Evolutionary conservation across 1,284 basidiomycete species (phyloP).

Genomic region (Retiboletus flavoniger): DNA sequence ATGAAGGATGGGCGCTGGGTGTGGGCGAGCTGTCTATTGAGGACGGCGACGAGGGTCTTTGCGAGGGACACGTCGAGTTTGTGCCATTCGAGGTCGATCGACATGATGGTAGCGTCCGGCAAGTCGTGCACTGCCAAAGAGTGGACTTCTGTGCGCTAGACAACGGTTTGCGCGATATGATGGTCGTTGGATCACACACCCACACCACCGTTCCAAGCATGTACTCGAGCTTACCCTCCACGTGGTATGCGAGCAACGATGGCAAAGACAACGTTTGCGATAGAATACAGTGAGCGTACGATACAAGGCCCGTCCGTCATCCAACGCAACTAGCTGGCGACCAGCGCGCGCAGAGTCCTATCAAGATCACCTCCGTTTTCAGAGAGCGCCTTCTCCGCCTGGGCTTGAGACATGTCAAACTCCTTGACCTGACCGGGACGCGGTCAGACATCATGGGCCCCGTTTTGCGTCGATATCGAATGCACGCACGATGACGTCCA

Average conservation of each 20-base stretch:
- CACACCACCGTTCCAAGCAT: neutral
- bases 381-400: slow-evolving; percentile 46
- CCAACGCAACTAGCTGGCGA: slow-evolving; percentile 17
- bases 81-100: slow-evolving; percentile 78
- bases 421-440: slow-evolving; percentile 42
- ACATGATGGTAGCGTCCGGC: slow-evolving; percentile 44
- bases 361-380: slow-evolving; percentile 33
- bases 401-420: slow-evolving; percentile 44
- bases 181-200: no score
- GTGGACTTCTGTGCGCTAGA: no score
- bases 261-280: neutral
- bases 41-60: slow-evolving; percentile 65
- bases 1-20: slow-evolving; percentile 87
- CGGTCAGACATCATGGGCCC: neutral
- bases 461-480: neutral
- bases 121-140: no score
- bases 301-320: neutral
- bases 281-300: slow-evolving; percentile 1
- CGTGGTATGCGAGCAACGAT: neutral
- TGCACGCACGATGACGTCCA: slow-evolving; percentile 47
- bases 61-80: slow-evolving; percentile 73
- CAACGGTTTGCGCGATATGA: no score
- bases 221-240: neutral
- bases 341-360: slow-evolving; percentile 27
- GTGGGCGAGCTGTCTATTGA: slow-evolving; percentile 77